phyloP scores from a whole-genome alignment of 306 rosid species.

The Vigna hirtella region DNA sequence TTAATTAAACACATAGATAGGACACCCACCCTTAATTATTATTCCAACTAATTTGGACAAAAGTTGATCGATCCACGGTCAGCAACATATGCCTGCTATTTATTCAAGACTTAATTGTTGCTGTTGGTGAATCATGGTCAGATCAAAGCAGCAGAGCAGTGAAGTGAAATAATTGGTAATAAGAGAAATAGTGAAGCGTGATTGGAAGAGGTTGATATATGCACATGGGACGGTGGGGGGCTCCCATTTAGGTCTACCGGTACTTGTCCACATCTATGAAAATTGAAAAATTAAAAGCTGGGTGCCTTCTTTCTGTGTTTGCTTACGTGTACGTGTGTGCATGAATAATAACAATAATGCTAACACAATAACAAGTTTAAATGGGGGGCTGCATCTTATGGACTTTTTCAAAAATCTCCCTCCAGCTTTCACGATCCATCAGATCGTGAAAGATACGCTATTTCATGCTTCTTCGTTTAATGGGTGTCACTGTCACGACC shows the following conservation, averaged over 20 bases:
- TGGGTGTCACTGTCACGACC: slow-evolving; percentile 55
- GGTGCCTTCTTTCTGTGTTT: neutral
- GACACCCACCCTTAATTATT: too few relatives aligned
- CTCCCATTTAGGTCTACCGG: slow-evolving; percentile 67
- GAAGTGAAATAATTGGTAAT: slow-evolving; percentile 16
- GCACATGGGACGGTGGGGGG: slow-evolving; percentile 91
- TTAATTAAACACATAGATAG: too few relatives aligned
- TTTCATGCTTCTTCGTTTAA: slow-evolving; percentile 41
- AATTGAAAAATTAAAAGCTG: neutral
- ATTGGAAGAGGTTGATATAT: slow-evolving; percentile 76
- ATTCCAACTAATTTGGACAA: too few relatives aligned
- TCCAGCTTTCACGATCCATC: slow-evolving; percentile 52
- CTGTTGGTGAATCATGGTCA: neutral
- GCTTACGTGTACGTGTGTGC: neutral
- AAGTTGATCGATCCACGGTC: neutral
- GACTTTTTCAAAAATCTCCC: neutral
- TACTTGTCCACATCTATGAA: slow-evolving; percentile 61
- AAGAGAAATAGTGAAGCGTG: slow-evolving; percentile 35
- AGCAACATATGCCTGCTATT: slow-evolving; percentile 40
- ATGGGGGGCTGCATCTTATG: slow-evolving; percentile 24
- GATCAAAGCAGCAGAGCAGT: neutral
- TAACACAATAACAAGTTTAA: too few relatives aligned
- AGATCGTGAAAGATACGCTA: slow-evolving; percentile 53
- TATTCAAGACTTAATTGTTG: slow-evolving; percentile 5
- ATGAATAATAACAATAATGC: too few relatives aligned